A percentile compares a stretch with the other conserved stretches of the same genome.
Evolutionary conservation across 441 rosid genomes (phyloP).

Genomic region (Erysimum cheiri): DNA sequence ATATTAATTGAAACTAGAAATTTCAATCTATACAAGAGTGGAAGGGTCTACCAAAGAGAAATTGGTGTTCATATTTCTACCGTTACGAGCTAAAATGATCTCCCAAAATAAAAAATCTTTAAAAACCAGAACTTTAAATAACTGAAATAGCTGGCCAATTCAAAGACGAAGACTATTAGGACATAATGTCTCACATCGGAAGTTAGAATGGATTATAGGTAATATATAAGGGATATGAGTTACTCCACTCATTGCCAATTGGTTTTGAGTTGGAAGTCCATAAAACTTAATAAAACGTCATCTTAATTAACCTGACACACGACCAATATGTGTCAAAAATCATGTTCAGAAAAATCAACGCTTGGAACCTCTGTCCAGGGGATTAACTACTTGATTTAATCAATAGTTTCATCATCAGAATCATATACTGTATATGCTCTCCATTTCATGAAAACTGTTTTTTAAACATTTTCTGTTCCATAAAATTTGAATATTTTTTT

Average conservation of each 20-base stretch:
- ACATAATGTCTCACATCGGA: too few relatives aligned
- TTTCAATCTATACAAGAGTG: too few relatives aligned
- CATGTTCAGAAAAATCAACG: slow-evolving; percentile 1
- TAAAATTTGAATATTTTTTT: not conserved
- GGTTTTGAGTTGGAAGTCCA: too few relatives aligned
- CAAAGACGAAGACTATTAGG: not conserved
- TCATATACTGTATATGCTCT: not conserved
- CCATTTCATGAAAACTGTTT: not conserved
- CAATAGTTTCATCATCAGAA: not conserved
- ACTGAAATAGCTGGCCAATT: not conserved
- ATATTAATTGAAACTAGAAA: not conserved
- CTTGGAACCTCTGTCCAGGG: not conserved
- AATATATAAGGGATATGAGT: too few relatives aligned
- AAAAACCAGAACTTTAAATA: too few relatives aligned
- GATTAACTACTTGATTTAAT: not conserved
- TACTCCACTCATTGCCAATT: too few relatives aligned
- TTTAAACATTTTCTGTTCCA: not conserved
- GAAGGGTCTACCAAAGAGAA: not conserved
- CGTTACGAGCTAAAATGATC: not conserved
- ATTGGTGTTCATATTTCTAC: not conserved
- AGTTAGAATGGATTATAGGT: too few relatives aligned
- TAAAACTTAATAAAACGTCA: too few relatives aligned
- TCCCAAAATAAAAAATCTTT: not conserved
- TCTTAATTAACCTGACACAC: not conserved
- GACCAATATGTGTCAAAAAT: not conserved